Evolutionary conservation across 371 early-diverging fungal genomes (phyloP).

Genomic region (Smittium culicis): DNA sequence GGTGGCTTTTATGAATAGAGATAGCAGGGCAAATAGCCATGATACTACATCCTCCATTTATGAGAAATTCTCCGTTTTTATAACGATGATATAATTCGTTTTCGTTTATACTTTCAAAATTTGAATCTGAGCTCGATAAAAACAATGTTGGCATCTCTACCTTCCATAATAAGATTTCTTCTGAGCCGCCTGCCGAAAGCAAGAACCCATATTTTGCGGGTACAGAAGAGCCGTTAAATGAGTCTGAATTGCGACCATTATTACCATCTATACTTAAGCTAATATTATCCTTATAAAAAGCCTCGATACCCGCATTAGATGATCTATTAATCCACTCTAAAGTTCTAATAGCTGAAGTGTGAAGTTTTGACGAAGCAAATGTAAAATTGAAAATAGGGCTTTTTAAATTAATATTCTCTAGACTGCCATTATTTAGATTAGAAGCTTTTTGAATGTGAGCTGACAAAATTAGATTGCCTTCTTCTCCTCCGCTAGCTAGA

Average conservation of each 20-base stretch:
- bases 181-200: slow-evolving; percentile 2
- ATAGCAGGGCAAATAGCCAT: slow-evolving; percentile 3
- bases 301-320: background rate
- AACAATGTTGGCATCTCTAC: background rate
- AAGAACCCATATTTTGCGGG: background rate
- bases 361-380: background rate
- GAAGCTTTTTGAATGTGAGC: background rate
- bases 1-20: background rate
- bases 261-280: too few relatives aligned
- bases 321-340: slow-evolving; percentile 1
- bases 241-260: too few relatives aligned
- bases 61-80: background rate
- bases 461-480: background rate
- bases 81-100: too few relatives aligned
- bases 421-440: background rate
- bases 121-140: background rate
- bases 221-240: background rate
- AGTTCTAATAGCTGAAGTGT: background rate
- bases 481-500: slow-evolving; percentile 8
- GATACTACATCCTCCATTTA: background rate
- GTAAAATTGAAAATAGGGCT: background rate
- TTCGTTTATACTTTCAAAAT: background rate
- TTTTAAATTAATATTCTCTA: background rate
- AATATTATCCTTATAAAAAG: background rate
- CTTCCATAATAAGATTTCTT: slow-evolving; percentile 8